phyloP scores from a whole-genome alignment of 805 yeast species.

The Helenozyma rhizophorensis region DNA sequence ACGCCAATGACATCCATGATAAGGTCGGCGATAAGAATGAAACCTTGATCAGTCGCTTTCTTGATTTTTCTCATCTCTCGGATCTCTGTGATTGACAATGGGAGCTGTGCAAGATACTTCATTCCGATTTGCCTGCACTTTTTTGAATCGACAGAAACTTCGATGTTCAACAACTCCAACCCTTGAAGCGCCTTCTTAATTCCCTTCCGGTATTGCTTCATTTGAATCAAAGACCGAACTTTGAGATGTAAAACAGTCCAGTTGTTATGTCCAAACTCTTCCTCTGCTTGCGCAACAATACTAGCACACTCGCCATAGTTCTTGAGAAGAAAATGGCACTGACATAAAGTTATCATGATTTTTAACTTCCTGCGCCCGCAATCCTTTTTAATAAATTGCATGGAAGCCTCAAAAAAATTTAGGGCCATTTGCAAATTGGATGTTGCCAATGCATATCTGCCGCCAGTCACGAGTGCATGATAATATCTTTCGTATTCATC shows the following conservation, averaged over 20 bases:
- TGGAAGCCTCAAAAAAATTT: conserved; percentile 35
- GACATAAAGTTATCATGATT: conserved; percentile 28
- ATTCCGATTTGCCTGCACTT: conserved; percentile 19
- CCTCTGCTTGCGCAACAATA: conserved; percentile 28
- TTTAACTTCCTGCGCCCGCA: conserved; percentile 20
- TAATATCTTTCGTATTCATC: conserved; percentile 36
- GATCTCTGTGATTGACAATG: conserved; percentile 37
- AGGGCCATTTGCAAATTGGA: conserved; percentile 40
- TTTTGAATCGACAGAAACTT: conserved; percentile 22
- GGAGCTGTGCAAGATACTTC: conserved; percentile 25
- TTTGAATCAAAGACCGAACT: conserved; percentile 31
- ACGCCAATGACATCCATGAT: conserved; percentile 36
- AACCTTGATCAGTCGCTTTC: conserved; percentile 21
- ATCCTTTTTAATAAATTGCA: conserved; percentile 17
- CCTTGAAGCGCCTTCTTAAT: conserved; percentile 31
- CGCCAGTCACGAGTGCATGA: conserved; percentile 40
- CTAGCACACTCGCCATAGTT: conserved; percentile 32
- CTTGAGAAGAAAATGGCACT: conserved; percentile 23
- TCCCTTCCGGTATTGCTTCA: conserved; percentile 28
- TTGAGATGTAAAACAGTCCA: conserved; percentile 33
- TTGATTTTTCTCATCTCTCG: conserved; percentile 22
- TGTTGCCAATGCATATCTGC: conserved; percentile 39
- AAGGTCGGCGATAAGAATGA: conserved; percentile 35
- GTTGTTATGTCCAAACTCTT: conserved; percentile 28
- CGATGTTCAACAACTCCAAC: conserved; percentile 32